Evolutionary conservation across 495 filamentous ascomycete species (phyloP).

Genomic region (Neurospora tetrasperma): DNA sequence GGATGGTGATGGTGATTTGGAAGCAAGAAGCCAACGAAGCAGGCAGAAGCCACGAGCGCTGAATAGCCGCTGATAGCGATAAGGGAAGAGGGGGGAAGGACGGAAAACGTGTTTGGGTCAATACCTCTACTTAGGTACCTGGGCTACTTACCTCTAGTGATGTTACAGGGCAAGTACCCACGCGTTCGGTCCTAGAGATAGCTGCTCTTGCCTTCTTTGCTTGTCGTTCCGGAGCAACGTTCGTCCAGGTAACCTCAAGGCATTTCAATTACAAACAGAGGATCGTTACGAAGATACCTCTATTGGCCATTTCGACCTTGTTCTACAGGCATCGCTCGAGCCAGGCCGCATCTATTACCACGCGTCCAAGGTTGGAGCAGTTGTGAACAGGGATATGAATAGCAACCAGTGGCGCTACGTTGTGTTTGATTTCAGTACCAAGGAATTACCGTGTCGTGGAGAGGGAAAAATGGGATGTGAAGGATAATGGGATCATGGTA

Average conservation of each 20-base stretch:
- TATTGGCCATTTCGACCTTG: not conserved
- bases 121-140: no score
- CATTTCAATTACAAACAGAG: not conserved
- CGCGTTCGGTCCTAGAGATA: not conserved
- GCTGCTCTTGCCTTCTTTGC: not conserved
- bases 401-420: not conserved
- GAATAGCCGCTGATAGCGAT: not conserved
- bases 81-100: not conserved
- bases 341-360: not conserved
- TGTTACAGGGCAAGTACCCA: not conserved
- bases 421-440: not conserved
- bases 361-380: not conserved
- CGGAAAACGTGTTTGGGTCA: not conserved
- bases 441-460: not conserved
- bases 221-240: not conserved
- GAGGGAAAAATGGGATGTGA: not conserved
- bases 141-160: not conserved
- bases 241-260: not conserved
- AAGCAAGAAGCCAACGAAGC: not conserved
- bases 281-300: not conserved
- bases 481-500: not conserved
- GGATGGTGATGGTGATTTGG: not conserved
- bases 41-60: not conserved
- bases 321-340: not conserved
- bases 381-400: not conserved